A percentile compares a stretch with the other conserved stretches of the same genome.
phyloP scores from a whole-genome alignment of 805 yeast species.

The Metschnikowia henanensis region DNA sequence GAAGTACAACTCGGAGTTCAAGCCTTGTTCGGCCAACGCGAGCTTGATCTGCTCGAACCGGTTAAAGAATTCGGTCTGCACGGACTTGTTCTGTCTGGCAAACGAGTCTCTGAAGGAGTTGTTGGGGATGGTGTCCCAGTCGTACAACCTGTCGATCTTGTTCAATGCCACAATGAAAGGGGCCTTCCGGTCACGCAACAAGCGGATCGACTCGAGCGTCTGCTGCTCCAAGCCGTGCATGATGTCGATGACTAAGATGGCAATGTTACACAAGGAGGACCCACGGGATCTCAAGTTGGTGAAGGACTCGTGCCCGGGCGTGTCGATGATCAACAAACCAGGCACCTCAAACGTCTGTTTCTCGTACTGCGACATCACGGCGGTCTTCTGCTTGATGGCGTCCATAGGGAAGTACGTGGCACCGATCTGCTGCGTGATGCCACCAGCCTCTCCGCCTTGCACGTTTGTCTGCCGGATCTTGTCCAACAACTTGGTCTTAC shows the following conservation, averaged over 20 bases:
- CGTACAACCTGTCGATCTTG: constrained; percentile 96
- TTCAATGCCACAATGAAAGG: constrained; percentile 97
- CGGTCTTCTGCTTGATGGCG: constrained; percentile 87
- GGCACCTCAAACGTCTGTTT: constrained; percentile 91
- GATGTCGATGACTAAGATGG: constrained; percentile 96
- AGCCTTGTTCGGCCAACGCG: constrained; percentile 96
- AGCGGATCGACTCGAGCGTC: constrained; percentile 89
- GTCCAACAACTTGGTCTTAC: constrained; percentile 96
- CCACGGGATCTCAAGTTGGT: constrained; percentile 98
- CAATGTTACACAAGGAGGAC: constrained; percentile 98
- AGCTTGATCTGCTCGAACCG: constrained; percentile 83
- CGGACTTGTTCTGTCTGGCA: constrained; percentile 77
- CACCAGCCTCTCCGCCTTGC: constrained; percentile 99
- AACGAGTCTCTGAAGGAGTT: constrained; percentile 95
- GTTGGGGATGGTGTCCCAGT: constrained; percentile 89
- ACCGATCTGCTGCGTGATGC: constrained; percentile 99
- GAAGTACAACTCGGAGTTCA: constrained; percentile 95
- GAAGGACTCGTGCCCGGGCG: constrained; percentile 99
- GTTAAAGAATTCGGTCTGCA: constrained; percentile 89
- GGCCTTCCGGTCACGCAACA: constrained; percentile 94
- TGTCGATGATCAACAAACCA: constrained; percentile 93
- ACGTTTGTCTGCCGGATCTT: constrained; percentile 98
- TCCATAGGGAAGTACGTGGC: constrained; percentile 99
- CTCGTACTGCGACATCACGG: constrained; percentile 84
- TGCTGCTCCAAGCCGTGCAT: constrained; percentile 99